Base-by-base conservation (phyloP, 1,284 basidiomycete genomes). In the Cryptococcus floricola region DNA sequence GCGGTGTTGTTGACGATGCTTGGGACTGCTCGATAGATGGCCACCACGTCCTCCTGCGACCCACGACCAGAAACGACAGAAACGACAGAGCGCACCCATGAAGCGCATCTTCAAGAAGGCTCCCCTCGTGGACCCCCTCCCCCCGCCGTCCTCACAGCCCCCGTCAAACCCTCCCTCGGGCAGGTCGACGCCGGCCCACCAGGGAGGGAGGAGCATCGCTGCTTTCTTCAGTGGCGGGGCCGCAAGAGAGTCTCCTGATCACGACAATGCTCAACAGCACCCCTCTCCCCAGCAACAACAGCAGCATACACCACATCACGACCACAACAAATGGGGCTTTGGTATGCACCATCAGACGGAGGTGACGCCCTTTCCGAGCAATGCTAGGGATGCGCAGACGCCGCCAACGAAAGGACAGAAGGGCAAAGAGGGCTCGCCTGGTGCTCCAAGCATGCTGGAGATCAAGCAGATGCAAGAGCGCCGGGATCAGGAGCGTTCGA, bases 321-420 rank as follows among this genome's bases (percentile, higher is more conserved):
- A 52, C 16, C 41, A 48, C 28, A 48, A 53, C 38, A 58, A 55
- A 25, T 59, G 60, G 57, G 53, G 53, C 13, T 56, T 61, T 34
- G 56, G 56, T 16, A 45, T 50, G 39, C 45, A 48, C 5, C 53
- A 58, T 39, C 52, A 58, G 18, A 34, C 44, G 13, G 56, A 61
- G 52, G 68, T 74, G 8, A 72, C 73, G 10, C 71, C 71, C 1
- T 73, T 72, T 57, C 73, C 71, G 0, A 51, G 68, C 5, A 69
- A 71, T 54, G 55, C 60, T 9, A 67, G 68, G 1, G 52, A 59
- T 50, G 58, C 53, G 49, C 31, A 28, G 31, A 47, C 18, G 43
- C 49, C 31, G n/a, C 46, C 53, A 16, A 39, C 50, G 8, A 39
- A 50, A 41, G 41, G 48, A 27, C 50, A 27, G 25, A n/a, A 48